Conservation (phyloP, 768 basidiomycete species). For the Suillus placidus region DNA sequence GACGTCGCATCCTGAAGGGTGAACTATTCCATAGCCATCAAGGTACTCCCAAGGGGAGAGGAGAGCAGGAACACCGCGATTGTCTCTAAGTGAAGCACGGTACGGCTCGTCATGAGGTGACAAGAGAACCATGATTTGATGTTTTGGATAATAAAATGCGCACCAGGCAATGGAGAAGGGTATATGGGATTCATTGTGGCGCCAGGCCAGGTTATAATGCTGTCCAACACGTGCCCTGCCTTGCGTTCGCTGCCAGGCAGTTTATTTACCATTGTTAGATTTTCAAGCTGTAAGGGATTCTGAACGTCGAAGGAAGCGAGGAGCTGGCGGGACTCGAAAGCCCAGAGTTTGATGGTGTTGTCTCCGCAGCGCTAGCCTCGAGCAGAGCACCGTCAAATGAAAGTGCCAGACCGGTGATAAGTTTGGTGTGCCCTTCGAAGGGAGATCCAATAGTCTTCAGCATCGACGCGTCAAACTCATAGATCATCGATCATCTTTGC, state of each 20-base stretch:
- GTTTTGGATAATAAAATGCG: conserved; percentile 18
- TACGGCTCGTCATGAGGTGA: conserved; percentile 36
- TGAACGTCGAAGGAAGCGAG: neutral
- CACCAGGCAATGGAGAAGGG: conserved; percentile 24
- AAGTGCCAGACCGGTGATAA: neutral
- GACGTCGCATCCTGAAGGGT: conserved; percentile 40
- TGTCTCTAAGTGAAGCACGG: conserved; percentile 31
- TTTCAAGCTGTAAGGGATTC: conserved; percentile 14
- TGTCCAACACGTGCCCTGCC: conserved; percentile 29
- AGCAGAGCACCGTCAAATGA: neutral
- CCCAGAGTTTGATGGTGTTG: neutral
- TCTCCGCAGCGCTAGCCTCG: neutral
- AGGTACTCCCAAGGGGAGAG: conserved; percentile 44
- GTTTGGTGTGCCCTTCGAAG: neutral
- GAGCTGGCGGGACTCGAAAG: neutral
- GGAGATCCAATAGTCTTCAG: neutral
- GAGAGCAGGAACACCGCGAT: conserved; percentile 35
- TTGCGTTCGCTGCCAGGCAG: conserved; percentile 30
- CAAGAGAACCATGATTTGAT: conserved; percentile 32
- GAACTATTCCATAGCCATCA: conserved; percentile 43
- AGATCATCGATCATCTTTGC: neutral
- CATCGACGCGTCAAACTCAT: neutral
- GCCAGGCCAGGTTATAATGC: conserved; percentile 31
- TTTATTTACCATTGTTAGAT: conserved; percentile 30
- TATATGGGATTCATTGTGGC: conserved; percentile 20